Conservation (phyloP, 768 basidiomycete genomes). For the Boletus rubroflammeus region DNA sequence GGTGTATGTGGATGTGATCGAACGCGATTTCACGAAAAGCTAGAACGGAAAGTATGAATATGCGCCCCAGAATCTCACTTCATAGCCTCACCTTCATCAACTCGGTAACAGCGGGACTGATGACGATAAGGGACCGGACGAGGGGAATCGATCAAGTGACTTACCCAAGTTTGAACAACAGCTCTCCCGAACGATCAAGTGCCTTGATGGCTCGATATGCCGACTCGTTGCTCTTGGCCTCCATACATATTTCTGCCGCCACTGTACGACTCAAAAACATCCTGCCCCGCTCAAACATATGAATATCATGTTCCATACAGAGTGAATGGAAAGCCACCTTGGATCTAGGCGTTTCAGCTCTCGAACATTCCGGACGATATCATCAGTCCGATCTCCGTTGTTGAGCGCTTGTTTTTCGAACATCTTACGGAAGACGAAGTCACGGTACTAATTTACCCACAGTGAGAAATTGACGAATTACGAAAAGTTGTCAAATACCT, state of each 20-base stretch:
- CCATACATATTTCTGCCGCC: conserved; percentile 82
- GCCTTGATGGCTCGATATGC: conserved; percentile 67
- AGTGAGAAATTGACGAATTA: conserved; percentile 11
- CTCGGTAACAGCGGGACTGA: conserved; percentile 50
- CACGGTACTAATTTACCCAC: conserved; percentile 54
- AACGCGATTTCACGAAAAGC: conserved; percentile 70
- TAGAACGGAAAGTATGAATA: conserved; percentile 27
- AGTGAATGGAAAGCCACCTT: conserved; percentile 41
- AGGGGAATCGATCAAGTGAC: conserved; percentile 11
- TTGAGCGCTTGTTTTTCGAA: conserved; percentile 55
- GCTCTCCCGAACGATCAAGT: conserved; percentile 59
- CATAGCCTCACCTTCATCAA: conserved; percentile 54
- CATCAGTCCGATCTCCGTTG: conserved; percentile 52
- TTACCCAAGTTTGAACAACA: conserved; percentile 69
- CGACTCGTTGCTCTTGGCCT: conserved; percentile 65
- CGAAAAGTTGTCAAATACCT: conserved; percentile 40
- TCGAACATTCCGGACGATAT: conserved; percentile 66
- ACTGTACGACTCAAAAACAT: conserved; percentile 83
- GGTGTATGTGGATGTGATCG: conserved; percentile 49
- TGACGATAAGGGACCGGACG: conserved; percentile 12
- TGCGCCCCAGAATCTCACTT: background rate
- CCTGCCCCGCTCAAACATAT: conserved; percentile 34
- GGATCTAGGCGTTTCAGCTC: conserved; percentile 68
- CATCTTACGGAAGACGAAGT: conserved; percentile 87
- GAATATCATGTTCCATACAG: background rate